Percentiles rank a stretch among this genome's conserved stretches.
phyloP scores from a whole-genome alignment of 495 filamentous ascomycete genomes.

The Acidiella bohemica region DNA sequence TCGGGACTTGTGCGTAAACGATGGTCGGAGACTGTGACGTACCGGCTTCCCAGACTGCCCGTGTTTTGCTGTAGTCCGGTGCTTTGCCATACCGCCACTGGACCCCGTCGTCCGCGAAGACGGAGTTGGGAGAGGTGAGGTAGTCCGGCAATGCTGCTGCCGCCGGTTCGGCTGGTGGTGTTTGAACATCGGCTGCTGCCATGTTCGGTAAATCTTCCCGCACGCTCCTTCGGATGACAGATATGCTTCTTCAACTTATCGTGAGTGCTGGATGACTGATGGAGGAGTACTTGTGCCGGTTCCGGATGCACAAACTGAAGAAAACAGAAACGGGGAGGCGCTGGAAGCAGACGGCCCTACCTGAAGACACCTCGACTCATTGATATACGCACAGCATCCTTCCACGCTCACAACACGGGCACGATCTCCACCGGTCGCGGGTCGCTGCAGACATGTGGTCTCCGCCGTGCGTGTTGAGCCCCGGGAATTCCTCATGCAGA shows the following conservation, averaged over 20 bases:
- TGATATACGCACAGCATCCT: no score
- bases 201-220: no score
- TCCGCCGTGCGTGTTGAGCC: no score
- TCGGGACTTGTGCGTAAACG: background rate
- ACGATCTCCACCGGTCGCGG: background rate
- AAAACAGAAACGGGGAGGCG: no score
- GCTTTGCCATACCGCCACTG: slow-evolving; percentile 46
- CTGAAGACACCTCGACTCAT: no score
- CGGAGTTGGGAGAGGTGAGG: slow-evolving; percentile 44
- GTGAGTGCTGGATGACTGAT: background rate
- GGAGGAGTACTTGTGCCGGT: no score
- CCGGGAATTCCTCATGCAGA: no score
- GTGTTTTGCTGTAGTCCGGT: slow-evolving; percentile 48
- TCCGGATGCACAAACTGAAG: no score
- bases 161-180: slow-evolving; percentile 20
- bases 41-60: slow-evolving; percentile 39
- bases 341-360: no score
- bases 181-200: slow-evolving; percentile 17
- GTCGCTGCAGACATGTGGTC: no score
- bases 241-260: background rate
- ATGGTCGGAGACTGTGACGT: slow-evolving; percentile 11
- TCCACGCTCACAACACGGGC: background rate
- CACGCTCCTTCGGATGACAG: no score
- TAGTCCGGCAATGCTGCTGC: slow-evolving; percentile 45
- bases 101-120: slow-evolving; percentile 38